phyloP scores from a whole-genome alignment of 1,284 basidiomycete genomes.

The Lentinula novae-zelandiae region DNA sequence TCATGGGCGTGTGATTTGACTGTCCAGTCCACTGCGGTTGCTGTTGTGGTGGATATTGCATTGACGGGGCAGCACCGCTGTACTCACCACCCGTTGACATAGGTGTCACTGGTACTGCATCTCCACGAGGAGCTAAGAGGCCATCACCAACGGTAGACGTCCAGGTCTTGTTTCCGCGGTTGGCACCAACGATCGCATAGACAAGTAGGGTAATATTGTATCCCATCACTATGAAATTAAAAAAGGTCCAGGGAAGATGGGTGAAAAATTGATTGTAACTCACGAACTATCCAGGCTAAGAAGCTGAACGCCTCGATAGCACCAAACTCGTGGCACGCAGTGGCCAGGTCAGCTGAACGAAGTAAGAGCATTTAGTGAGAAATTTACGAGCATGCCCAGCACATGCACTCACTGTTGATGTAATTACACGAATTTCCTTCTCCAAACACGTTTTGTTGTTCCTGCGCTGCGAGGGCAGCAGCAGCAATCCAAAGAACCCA shows the following conservation, averaged over 20 bases:
- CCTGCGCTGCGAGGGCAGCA: slow-evolving; percentile 35
- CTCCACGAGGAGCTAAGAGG: neutral
- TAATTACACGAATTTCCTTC: neutral
- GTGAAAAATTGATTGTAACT: slow-evolving; percentile 20
- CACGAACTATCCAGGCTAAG: slow-evolving; percentile 48
- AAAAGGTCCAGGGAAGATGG: neutral
- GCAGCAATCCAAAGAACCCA: slow-evolving; percentile 57
- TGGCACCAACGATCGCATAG: slow-evolving; percentile 32
- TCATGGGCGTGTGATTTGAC: neutral
- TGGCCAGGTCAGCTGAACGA: slow-evolving; percentile 15
- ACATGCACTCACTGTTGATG: slow-evolving; percentile 15
- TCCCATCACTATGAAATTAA: slow-evolving; percentile 31
- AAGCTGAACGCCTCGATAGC: slow-evolving; percentile 51
- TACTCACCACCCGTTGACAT: neutral
- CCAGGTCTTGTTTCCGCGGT: slow-evolving; percentile 41
- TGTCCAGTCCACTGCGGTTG: neutral
- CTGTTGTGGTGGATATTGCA: neutral
- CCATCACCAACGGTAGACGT: slow-evolving; percentile 11
- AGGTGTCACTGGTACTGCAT: neutral
- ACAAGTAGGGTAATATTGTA: slow-evolving; percentile 35
- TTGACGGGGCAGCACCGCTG: neutral
- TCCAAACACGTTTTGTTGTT: slow-evolving; percentile 3
- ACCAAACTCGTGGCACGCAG: slow-evolving; percentile 40
- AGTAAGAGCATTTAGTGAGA: neutral
- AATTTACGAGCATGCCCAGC: neutral